Evolutionary conservation across 257 asterid species (phyloP), one percentile per base, ranked within the genome.

Genomic region (Echites panduratus): DNA sequence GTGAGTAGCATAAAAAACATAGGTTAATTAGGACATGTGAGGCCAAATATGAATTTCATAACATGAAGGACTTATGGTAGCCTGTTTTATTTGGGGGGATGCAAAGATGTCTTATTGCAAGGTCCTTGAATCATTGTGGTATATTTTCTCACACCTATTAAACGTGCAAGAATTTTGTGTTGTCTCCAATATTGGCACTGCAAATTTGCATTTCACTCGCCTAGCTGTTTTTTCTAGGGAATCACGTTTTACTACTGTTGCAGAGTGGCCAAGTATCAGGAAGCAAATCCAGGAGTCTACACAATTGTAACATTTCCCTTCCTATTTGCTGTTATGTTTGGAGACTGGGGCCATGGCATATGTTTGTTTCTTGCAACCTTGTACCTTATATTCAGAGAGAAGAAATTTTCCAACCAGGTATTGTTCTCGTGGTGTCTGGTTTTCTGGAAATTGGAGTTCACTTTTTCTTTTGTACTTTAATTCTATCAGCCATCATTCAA

Each of bases 271-370:
- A 87, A 85, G 79, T 87, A 87, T 80, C 86, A 82, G 75, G 92
- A 87, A 79, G 92, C 82, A 72, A 87, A 87, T 81, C 92, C 92
- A 29, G 89, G 85, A 45, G 92, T 85, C 77, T 87, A 68, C 80
- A 83, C 89, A 63, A 78, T 87, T 64, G 80, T 85, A 68, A 85
- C 92, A 75, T 87, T 87, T 77, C 92, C 92, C 13, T 87, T 87
- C 79, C 85, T 87, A 64, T 87, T 87, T 71, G 92, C 92, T 12
- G 89, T 87, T 70, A 87, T 87, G 92, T 87, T 87, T 71, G 92
- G 89, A 78, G 92, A 87, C 72, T 87, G 92, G 92, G 92, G 92
- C 57, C 92, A 87, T 73, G 89, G 92, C n/a, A 83, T 87, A 74
- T 85, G 89, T 79, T 78, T 87, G 84, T 77, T 87, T 66, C 78